Conservation (phyloP, 257 asterid species). For the Agastache rugosa region DNA sequence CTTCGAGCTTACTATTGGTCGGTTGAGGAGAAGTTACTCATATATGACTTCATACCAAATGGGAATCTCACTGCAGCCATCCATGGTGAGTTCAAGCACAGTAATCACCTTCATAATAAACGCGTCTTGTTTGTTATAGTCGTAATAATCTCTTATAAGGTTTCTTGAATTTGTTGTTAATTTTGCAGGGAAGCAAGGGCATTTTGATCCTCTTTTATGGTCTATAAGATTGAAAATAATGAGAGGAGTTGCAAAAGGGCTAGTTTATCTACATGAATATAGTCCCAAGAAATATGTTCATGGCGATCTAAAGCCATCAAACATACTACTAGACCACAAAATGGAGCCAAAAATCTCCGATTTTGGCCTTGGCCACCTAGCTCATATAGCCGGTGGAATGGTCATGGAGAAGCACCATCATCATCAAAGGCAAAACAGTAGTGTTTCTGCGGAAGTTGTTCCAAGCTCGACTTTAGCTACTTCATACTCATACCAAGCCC, state of each 20-base stretch:
- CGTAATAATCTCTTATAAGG: background rate
- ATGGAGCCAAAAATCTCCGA: conserved; percentile 82
- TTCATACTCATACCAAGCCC: conserved; percentile 76
- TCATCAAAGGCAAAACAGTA: conserved; percentile 47
- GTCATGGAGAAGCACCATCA: conserved; percentile 51
- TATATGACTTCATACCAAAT: conserved; percentile 73
- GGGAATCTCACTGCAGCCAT: conserved; percentile 78
- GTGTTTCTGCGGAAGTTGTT: conserved; percentile 46
- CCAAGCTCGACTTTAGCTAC: conserved; percentile 45
- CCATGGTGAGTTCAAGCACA: conserved; percentile 64
- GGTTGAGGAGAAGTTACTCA: conserved; percentile 80
- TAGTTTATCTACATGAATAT: conserved; percentile 76
- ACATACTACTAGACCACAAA: conserved; percentile 65
- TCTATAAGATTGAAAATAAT: conserved; percentile 63
- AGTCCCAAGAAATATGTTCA: conserved; percentile 90
- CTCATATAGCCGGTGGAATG: conserved; percentile 71
- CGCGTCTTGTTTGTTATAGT: background rate
- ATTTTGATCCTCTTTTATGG: conserved; percentile 70
- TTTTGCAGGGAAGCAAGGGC: conserved; percentile 62
- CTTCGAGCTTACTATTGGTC: conserved; percentile 97
- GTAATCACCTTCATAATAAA: background rate
- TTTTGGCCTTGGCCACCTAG: conserved; percentile 89
- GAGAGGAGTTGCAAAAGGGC: conserved; percentile 79
- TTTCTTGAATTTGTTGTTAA: background rate
- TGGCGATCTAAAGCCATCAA: conserved; percentile 85